Evolutionary conservation across 768 basidiomycete genomes (phyloP), one percentile per base, ranked within the genome.

Genomic region (Cystobasidium ongulense): DNA sequence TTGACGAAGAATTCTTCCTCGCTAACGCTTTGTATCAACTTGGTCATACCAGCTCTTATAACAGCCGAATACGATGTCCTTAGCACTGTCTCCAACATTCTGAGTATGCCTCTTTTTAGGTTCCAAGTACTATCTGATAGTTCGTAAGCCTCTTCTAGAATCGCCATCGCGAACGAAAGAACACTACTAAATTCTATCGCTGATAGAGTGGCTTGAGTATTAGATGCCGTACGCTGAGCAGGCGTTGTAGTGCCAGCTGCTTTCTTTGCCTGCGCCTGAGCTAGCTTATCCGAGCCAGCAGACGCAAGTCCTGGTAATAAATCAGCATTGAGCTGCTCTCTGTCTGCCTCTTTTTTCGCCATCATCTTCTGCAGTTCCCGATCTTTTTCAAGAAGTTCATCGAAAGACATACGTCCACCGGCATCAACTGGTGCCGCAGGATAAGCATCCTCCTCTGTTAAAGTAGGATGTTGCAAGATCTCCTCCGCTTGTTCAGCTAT

Each of bases 101-200:
- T 57, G 29, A 75, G 62, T 4, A 75, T 75, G 25, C 75, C 75
- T 15, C 72, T 61, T 54, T 61, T 72, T n/a, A 75, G 27, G 23
- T 50, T 65, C 70, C 70, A 75, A 23, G 75, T 63, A 21, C 35
- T n/a, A 33, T 72, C 54, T n/a, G 65, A 50, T 10, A 75, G 74
- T 31, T 75, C 54, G 41, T 75, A 75, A 1, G 75, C 75, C 27
- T 73, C 72, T 41, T 75, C 72, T n/a, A 75, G 29, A 3, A 75
- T 71, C 13, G 73, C 39, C 74, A 75, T 59, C 8, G 50, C 70
- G 43, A 59, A 64, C 4, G 75, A 64, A 17, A 75, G 43, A 21
- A 75, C 43, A 31, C 63, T 75, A 27, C 72, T 71, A 27, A 75
- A 73, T 33, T 75, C 75, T 1, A 31, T 15, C 5, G 72, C 61